phyloP scores from a whole-genome alignment of 1,284 basidiomycete species.

The Moniliella sp. region DNA sequence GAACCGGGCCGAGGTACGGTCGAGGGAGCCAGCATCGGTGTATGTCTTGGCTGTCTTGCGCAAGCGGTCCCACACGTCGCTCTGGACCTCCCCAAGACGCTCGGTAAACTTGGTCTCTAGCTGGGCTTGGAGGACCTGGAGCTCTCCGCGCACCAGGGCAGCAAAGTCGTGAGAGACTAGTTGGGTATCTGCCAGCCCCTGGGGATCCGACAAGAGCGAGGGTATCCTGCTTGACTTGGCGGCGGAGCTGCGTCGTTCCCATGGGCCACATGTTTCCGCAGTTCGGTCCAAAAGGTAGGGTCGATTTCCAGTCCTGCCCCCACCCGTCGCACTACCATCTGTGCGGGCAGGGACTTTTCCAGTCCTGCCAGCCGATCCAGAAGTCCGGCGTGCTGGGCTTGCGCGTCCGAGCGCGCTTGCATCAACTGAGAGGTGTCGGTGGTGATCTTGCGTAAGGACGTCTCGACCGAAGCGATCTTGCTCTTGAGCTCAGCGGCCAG shows the following conservation, averaged over 20 bases:
- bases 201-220: no score
- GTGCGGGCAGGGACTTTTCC: not conserved
- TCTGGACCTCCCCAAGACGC: not conserved
- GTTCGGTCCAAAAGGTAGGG: not conserved
- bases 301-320: not conserved
- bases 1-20: not conserved
- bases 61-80: not conserved
- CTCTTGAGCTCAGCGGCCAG: not conserved
- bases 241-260: no score
- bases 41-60: not conserved
- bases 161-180: not conserved
- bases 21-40: not conserved
- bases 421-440: not conserved
- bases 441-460: not conserved
- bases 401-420: not conserved
- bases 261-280: not conserved
- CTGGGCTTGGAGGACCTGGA: not conserved
- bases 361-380: not conserved
- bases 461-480: not conserved
- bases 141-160: not conserved
- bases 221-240: no score
- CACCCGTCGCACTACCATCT: not conserved
- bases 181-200: no score
- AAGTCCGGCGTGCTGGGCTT: not conserved
- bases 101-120: not conserved